These are phyloP conservation scores for Hypoxylon intermedium DNA, from an alignment of 495 filamentous ascomycete species.

Conservation along the genomic window DNA sequence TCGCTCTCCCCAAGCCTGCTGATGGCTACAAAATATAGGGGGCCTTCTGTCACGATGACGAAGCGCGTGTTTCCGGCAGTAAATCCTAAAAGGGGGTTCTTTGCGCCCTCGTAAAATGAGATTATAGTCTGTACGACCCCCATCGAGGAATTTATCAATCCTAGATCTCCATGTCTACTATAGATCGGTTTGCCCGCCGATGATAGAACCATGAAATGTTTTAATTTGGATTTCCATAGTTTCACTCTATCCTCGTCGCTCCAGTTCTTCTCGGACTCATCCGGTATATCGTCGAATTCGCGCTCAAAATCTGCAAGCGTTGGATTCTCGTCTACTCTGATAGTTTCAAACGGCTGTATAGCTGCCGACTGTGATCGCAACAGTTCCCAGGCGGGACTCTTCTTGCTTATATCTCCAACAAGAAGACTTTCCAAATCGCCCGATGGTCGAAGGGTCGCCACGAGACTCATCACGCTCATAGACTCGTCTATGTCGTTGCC, in stretches of 20 bases:
- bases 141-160: conserved; percentile 87
- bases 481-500: conserved; percentile 73
- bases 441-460: conserved; percentile 73
- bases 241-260: conserved; percentile 67
- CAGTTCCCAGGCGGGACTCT: conserved; percentile 66
- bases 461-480: conserved; percentile 82
- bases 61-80: conserved; percentile 84
- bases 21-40: conserved; percentile 91
- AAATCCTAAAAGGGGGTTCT: conserved; percentile 80
- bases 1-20: conserved; percentile 91
- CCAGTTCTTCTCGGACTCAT: conserved; percentile 66
- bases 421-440: conserved; percentile 85
- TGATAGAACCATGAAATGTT: conserved; percentile 96
- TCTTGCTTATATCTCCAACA: conserved; percentile 66
- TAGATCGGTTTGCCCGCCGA: conserved; percentile 98
- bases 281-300: conserved; percentile 82
- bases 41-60: conserved; percentile 80
- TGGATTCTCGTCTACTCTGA: conserved; percentile 56
- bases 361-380: conserved; percentile 64
- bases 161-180: conserved; percentile 89
- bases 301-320: conserved; percentile 68
- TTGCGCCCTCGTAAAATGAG: conserved; percentile 86
- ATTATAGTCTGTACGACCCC: conserved; percentile 98
- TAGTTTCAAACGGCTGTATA: conserved; percentile 63
- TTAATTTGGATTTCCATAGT: conserved; percentile 85